Evolutionary conservation across 2,329 filamentous ascomycete genomes (phyloP).

Genomic region (Tolypocladium ophioglossoides): DNA sequence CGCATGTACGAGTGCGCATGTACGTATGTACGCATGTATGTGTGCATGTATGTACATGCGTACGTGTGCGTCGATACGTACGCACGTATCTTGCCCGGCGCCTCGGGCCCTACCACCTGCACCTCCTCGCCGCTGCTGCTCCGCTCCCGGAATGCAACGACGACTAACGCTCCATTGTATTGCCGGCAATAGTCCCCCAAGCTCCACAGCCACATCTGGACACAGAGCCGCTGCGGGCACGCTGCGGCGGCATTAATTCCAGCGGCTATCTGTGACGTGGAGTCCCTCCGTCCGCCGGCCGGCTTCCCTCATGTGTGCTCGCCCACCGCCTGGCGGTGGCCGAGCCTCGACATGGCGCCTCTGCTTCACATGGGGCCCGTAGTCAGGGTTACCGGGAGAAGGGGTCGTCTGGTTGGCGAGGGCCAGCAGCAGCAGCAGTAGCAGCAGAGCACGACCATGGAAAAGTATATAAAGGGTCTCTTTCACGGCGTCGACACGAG

Average conservation of each 20-base stretch:
- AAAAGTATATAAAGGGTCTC: constrained; percentile 9
- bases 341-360: background rate
- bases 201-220: background rate
- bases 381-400: constrained; percentile 5
- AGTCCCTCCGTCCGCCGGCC: background rate
- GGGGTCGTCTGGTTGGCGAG: background rate
- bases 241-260: constrained; percentile 1
- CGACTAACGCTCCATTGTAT: background rate
- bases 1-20: too few species aligned
- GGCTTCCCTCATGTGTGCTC: background rate
- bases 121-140: background rate
- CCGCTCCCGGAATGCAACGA: constrained; percentile 7
- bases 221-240: background rate
- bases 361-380: constrained; percentile 1
- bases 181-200: background rate
- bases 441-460: background rate
- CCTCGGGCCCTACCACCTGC: background rate
- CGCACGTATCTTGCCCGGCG: too few species aligned
- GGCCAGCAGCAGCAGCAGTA: constrained; percentile 1
- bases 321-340: background rate
- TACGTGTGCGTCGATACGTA: too few species aligned
- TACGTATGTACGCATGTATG: too few species aligned
- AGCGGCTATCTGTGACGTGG: constrained; percentile 1
- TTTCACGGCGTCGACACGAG: constrained; percentile 1
- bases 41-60: too few species aligned